Conservation (phyloP, 129 eudicot genomes). For the Deinandra increscens region DNA sequence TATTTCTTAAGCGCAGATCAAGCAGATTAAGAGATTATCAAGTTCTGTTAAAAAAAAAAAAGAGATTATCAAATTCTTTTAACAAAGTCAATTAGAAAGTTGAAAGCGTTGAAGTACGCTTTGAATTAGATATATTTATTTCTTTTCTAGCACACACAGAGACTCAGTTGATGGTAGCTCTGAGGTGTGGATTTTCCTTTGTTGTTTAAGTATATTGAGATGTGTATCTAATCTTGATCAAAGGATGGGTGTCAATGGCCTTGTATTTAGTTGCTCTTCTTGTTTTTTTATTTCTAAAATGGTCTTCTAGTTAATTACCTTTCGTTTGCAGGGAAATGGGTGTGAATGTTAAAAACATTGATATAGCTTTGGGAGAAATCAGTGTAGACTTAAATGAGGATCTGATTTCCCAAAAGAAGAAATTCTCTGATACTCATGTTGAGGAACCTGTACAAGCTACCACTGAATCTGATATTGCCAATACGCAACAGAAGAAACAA, state of each 20-base stretch:
- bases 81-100: not conserved
- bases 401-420: slow-evolving; percentile 47
- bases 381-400: slow-evolving; percentile 55
- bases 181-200: not conserved
- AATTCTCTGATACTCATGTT: slow-evolving; percentile 37
- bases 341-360: slow-evolving; percentile 52
- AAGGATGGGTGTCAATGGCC: slow-evolving; percentile 13
- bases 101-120: not conserved
- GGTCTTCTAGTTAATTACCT: slow-evolving; percentile 11
- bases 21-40: not conserved
- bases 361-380: slow-evolving; percentile 64
- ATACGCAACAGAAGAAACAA: slow-evolving; percentile 42
- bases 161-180: not conserved
- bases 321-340: slow-evolving; percentile 70
- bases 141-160: not conserved
- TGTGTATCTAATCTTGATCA: slow-evolving; percentile 18
- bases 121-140: not conserved
- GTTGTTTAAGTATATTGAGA: not conserved
- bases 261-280: slow-evolving; percentile 3
- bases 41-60: not conserved
- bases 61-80: too few species aligned
- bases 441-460: slow-evolving; percentile 31
- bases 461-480: slow-evolving; percentile 37
- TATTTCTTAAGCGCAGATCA: not conserved
- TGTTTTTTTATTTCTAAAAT: not conserved